phyloP scores from a whole-genome alignment of 495 filamentous ascomycete genomes.

The Copromyces sp. region DNA sequence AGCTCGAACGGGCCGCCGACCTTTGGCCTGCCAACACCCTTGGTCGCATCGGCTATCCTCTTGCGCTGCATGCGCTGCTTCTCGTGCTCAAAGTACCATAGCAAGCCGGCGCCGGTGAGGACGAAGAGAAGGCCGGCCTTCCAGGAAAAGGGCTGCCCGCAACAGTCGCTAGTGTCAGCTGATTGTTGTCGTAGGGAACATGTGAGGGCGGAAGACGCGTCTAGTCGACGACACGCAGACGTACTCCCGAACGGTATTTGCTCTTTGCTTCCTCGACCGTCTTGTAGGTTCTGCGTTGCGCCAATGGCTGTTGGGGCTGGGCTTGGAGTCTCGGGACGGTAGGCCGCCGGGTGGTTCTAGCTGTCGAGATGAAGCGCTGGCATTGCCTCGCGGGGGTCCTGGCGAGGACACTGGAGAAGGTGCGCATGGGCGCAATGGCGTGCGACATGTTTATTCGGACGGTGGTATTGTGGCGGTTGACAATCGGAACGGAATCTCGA shows the following conservation, averaged over 20 bases:
- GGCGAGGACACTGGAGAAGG: slow-evolving; percentile 13
- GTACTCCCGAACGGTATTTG: slow-evolving; percentile 41
- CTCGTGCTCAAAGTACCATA: slow-evolving; percentile 82
- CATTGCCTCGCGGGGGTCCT: slow-evolving; percentile 15
- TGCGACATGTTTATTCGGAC: slow-evolving; percentile 17
- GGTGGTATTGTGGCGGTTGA: not conserved
- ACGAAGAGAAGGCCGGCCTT: slow-evolving; percentile 83
- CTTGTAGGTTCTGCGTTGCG: slow-evolving; percentile 32
- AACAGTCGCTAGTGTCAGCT: not conserved
- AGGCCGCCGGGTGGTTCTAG: slow-evolving; percentile 9
- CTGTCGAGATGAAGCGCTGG: slow-evolving; percentile 18
- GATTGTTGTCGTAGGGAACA: slow-evolving; percentile 1
- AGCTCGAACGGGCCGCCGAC: slow-evolving; percentile 81
- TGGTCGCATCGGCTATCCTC: slow-evolving; percentile 77
- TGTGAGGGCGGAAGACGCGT: not conserved
- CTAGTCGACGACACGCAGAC: slow-evolving; percentile 3
- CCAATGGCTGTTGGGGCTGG: slow-evolving; percentile 23
- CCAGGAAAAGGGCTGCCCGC: slow-evolving; percentile 71
- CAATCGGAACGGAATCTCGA: not conserved
- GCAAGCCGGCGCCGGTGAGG: slow-evolving; percentile 60
- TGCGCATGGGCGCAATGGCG: slow-evolving; percentile 13
- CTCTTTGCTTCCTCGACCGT: slow-evolving; percentile 46
- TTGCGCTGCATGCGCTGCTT: slow-evolving; percentile 81
- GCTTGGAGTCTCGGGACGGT: slow-evolving; percentile 7
- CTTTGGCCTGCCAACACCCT: slow-evolving; percentile 86